phyloP scores from a whole-genome alignment of 1,284 basidiomycete species.

The Agaricales sp. region DNA sequence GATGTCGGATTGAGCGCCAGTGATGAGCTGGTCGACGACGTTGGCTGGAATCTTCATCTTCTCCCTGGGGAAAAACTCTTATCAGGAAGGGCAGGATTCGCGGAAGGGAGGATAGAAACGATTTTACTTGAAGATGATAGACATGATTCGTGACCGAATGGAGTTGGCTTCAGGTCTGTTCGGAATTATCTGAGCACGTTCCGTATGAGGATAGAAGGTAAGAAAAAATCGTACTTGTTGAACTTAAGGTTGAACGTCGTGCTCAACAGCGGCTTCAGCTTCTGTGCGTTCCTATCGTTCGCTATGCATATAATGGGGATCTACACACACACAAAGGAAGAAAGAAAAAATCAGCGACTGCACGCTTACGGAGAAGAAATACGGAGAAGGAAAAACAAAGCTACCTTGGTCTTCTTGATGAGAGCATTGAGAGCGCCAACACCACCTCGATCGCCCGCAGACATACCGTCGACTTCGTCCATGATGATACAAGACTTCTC shows the following conservation, averaged over 20 bases:
- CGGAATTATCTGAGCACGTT: conserved; percentile 8
- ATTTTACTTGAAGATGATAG: conserved; percentile 83
- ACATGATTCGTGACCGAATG: conserved; percentile 80
- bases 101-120: conserved; percentile 1
- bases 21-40: conserved; percentile 87
- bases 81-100: conserved; percentile 3
- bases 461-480: conserved; percentile 99
- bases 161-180: conserved; percentile 63
- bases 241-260: conserved; percentile 77
- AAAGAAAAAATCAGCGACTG: too few species aligned
- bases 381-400: too few species aligned
- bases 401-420: conserved; percentile 88
- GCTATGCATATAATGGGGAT: conserved; percentile 98
- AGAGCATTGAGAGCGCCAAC: conserved; percentile 87
- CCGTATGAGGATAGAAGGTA: neutral
- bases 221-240: conserved; percentile 42
- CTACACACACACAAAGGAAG: conserved; percentile 37
- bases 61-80: conserved; percentile 61
- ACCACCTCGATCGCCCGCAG: conserved; percentile 92
- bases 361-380: too few species aligned
- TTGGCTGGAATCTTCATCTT: conserved; percentile 86
- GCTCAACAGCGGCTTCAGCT: conserved; percentile 79
- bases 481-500: conserved; percentile 88
- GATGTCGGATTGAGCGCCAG: conserved; percentile 88
- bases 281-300: conserved; percentile 80